Conservation (phyloP, 2,329 filamentous ascomycete species). For the Fusarium nodosum region DNA sequence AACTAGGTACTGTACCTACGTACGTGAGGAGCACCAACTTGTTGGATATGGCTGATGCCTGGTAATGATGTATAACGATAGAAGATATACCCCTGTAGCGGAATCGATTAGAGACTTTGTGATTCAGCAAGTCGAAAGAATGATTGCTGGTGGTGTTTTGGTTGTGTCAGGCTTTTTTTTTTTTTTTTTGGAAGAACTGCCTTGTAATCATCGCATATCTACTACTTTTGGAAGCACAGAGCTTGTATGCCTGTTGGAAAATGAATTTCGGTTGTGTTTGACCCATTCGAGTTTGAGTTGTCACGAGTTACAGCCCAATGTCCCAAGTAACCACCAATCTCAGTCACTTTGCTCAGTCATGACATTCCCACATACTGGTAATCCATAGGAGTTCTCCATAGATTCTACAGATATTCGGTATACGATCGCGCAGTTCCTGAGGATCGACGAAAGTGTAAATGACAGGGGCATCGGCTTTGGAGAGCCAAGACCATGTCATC, state of each 20-base stretch:
- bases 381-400: not conserved
- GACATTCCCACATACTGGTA: not conserved
- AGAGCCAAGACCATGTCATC: not conserved
- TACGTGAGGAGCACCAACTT: not conserved
- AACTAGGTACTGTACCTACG: not conserved
- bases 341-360: not conserved
- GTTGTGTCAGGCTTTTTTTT: not conserved
- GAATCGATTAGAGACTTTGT: not conserved
- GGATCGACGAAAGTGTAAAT: constrained; percentile 15
- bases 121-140: not conserved
- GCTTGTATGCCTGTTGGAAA: not conserved
- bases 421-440: not conserved
- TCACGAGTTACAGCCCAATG: not conserved
- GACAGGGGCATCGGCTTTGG: constrained; percentile 16
- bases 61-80: not conserved
- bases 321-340: not conserved
- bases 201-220: not conserved
- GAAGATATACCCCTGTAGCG: constrained; percentile 4
- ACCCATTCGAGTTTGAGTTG: not conserved
- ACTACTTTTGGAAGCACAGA: not conserved
- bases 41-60: not conserved
- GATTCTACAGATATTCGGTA: not conserved
- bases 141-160: not conserved
- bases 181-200: not conserved
- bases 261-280: not conserved